A percentile compares a stretch with the other conserved stretches of the same genome.
Conservation (phyloP, 2,329 filamentous ascomycete genomes). For the Triangularia verruculosa region DNA sequence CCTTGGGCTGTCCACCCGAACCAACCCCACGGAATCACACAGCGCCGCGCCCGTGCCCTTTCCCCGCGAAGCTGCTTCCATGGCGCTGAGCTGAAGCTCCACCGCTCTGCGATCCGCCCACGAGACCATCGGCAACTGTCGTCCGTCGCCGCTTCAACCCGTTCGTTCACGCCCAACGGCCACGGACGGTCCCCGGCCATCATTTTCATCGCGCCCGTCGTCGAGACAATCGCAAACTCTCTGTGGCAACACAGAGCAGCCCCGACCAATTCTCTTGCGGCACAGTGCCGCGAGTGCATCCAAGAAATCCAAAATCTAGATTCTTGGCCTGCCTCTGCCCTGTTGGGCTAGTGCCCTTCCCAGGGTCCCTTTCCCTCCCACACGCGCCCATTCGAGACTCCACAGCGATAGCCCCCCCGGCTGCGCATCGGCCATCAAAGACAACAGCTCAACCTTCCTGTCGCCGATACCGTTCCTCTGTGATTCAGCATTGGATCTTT, state of each 20-base stretch:
- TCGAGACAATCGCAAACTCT: neutral
- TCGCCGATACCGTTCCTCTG: neutral
- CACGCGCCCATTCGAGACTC: conserved; percentile 2
- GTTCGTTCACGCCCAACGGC: neutral
- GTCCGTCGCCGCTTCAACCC: neutral
- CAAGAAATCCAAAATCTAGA: neutral
- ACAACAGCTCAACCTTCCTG: neutral
- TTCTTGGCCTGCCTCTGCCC: conserved; percentile 4
- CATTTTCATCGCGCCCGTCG: conserved; percentile 9
- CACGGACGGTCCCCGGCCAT: neutral
- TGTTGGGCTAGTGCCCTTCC: neutral
- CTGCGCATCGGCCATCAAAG: conserved; percentile 11
- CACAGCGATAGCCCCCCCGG: conserved; percentile 4
- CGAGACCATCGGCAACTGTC: conserved; percentile 17
- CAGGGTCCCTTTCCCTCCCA: conserved; percentile 4
- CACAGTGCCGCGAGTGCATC: conserved; percentile 1
- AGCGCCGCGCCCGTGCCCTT: conserved; percentile 7
- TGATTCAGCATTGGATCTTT: neutral
- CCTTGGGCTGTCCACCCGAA: neutral
- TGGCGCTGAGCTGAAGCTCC: conserved; percentile 20
- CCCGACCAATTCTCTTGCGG: neutral
- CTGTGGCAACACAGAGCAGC: neutral
- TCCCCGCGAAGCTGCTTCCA: conserved; percentile 17
- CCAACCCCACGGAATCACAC: neutral
- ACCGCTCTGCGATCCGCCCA: conserved; percentile 6